A percentile compares a stretch with the other conserved stretches of the same genome.
Conservation (phyloP, 169 alveolate species). For the Plasmodium fragile region DNA sequence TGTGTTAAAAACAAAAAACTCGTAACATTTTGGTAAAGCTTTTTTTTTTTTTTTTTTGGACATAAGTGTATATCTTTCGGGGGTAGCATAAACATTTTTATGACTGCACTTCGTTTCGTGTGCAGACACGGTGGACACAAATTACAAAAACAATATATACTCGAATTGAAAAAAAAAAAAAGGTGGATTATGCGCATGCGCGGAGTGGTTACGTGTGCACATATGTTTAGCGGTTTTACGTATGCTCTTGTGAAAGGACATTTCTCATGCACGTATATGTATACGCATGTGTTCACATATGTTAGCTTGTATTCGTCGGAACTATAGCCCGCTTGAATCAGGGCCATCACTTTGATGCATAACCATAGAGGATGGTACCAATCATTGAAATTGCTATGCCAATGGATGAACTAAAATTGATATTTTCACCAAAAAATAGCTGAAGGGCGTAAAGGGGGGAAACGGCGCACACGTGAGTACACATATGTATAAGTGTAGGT, state of each 20-base stretch:
- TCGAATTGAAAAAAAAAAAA: not conserved
- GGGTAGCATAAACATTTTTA: not conserved
- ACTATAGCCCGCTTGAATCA: not conserved
- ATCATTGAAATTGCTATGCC: slow-evolving; percentile 68
- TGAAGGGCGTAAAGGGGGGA: not conserved
- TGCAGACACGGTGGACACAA: not conserved
- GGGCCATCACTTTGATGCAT: slow-evolving; percentile 40
- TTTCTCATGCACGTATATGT: not conserved
- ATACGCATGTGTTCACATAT: not conserved
- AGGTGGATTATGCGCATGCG: not conserved
- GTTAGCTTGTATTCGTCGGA: not conserved
- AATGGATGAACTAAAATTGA: slow-evolving; percentile 58
- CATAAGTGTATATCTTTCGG: not conserved
- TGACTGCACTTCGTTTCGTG: not conserved
- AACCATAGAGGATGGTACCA: slow-evolving; percentile 70
- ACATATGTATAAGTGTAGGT: not conserved
- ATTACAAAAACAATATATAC: slow-evolving; percentile 36
- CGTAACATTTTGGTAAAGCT: not conserved
- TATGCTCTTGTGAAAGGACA: not conserved
- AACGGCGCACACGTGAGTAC: not conserved
- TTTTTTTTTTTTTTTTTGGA: not conserved
- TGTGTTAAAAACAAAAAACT: not conserved
- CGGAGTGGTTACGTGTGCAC: not conserved
- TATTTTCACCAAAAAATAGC: slow-evolving; percentile 63
- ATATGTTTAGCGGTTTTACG: not conserved